These are phyloP conservation scores for Syzygium aqueum DNA, from an alignment of 345 rosid genomes.

Conservation along the genomic window DNA sequence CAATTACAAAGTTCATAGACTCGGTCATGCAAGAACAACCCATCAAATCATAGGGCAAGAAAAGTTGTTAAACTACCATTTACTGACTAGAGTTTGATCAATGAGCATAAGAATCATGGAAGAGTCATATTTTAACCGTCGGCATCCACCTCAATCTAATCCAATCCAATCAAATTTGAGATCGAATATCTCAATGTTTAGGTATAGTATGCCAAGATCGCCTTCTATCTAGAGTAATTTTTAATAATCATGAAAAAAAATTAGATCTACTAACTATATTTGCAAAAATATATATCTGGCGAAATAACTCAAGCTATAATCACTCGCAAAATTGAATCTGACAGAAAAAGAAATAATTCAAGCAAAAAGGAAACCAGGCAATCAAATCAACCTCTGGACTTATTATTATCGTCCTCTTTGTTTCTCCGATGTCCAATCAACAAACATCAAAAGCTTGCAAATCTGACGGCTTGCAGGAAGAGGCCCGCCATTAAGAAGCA, in stretches of 20 bases:
- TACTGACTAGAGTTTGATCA: neutral
- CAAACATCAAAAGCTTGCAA: neutral
- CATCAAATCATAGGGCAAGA: neutral
- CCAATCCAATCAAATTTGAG: neutral
- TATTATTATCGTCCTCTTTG: neutral
- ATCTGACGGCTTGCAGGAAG: neutral
- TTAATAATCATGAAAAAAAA: neutral
- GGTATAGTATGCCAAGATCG: neutral
- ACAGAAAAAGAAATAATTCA: neutral
- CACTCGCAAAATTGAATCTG: neutral
- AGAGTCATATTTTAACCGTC: neutral
- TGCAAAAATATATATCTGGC: neutral
- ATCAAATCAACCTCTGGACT: neutral
- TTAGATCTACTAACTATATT: neutral
- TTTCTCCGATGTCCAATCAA: neutral
- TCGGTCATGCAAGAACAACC: neutral
- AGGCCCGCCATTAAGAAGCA: neutral
- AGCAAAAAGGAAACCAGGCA: neutral
- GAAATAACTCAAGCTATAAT: neutral
- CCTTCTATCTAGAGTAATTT: neutral
- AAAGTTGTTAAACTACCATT: neutral
- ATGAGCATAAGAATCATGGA: neutral
- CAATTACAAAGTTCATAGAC: neutral
- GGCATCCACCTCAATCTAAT: neutral
- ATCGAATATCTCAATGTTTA: neutral